Base-by-base conservation (phyloP, 2,329 filamentous ascomycete genomes). In the Cladosporium sp. region DNA sequence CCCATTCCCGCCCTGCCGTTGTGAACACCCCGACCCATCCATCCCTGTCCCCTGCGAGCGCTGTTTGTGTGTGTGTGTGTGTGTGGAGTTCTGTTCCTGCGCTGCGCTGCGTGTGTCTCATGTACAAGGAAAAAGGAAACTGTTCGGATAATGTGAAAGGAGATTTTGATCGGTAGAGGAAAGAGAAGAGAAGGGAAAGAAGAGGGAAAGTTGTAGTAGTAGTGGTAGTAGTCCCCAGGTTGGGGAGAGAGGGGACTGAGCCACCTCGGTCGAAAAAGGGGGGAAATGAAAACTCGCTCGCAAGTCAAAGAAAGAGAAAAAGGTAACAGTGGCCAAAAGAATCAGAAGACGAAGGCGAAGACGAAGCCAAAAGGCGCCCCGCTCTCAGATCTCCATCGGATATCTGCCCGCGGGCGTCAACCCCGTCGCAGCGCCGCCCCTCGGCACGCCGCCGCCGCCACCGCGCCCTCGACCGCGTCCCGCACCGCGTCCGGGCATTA, bases 381-480 rank as follows among this genome's bases (percentile, higher is more conserved):
- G 13, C 9, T 32, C 14, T 48, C 42, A 59, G 18, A 61, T 52
- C 33, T 61, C 57, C 32, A 63, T 66, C 5, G 66, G 65, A 57
- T 68, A 68, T 50, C 65, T 52, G 14, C 65, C 64, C 11, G 55
- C 57, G 32, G 64, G 63, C 19, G 63, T 66, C 54, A 67, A 43
- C 4, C 62, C 63, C 7, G 58, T 52, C 35, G 59, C 55, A 33
- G 49, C 58, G 19, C 60, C 56, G 13, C 66, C 68, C 9, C 65
- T 64, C 44, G 66, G 62, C 8, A 52, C n/a, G 34, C 56, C 49
- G 31, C 62, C 65, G 37, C 68, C 54, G 2, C 68, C 66, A 35
- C 70, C 55, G 8, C 48, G 40, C 9, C 40, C 40, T 6, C 48
- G 48, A 37, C 18, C 40, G 3, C 42, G 9, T 6, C 68, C 66